Conservation (phyloP, 2,329 filamentous ascomycete genomes). For the Fusarium xylarioides region DNA sequence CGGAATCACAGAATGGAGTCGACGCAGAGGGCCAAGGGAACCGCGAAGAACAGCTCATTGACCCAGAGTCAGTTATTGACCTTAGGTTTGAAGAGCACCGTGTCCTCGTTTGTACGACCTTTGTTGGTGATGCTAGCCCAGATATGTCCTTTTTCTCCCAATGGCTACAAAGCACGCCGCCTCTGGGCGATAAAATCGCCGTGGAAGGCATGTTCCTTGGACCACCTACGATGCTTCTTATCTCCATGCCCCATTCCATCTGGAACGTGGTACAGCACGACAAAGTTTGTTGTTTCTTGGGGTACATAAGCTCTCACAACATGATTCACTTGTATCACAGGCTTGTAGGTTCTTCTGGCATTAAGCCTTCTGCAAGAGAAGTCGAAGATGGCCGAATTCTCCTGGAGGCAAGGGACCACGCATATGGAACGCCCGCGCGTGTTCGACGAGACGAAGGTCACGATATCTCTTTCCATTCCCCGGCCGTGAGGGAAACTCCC, state of each 20-base stretch:
- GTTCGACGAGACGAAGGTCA: conserved; percentile 43
- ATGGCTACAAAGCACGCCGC: conserved; percentile 69
- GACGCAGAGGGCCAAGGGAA: conserved; percentile 37
- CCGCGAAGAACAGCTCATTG: conserved; percentile 54
- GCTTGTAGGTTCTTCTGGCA: conserved; percentile 59
- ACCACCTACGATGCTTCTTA: conserved; percentile 71
- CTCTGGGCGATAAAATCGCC: conserved; percentile 65
- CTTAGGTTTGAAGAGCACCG: conserved; percentile 69
- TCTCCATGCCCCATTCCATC: conserved; percentile 71
- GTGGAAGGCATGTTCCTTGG: conserved; percentile 75
- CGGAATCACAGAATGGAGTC: conserved; percentile 44
- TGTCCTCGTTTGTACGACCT: conserved; percentile 73
- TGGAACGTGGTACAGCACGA: conserved; percentile 73
- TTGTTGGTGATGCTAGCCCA: conserved; percentile 70
- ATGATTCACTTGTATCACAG: conserved; percentile 71
- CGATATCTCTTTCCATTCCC: conserved; percentile 38
- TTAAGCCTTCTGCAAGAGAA: conserved; percentile 59
- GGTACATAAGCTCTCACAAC: conserved; percentile 73
- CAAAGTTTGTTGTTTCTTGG: conserved; percentile 72
- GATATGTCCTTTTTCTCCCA: conserved; percentile 74
- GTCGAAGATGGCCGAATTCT: conserved; percentile 67
- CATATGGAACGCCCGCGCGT: conserved; percentile 48
- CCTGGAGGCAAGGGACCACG: conserved; percentile 61
- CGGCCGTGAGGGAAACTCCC: conserved; percentile 39
- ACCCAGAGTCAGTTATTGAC: conserved; percentile 60